phyloP scores from a whole-genome alignment of 1,284 basidiomycete genomes.

The Microbotryum violaceum region DNA sequence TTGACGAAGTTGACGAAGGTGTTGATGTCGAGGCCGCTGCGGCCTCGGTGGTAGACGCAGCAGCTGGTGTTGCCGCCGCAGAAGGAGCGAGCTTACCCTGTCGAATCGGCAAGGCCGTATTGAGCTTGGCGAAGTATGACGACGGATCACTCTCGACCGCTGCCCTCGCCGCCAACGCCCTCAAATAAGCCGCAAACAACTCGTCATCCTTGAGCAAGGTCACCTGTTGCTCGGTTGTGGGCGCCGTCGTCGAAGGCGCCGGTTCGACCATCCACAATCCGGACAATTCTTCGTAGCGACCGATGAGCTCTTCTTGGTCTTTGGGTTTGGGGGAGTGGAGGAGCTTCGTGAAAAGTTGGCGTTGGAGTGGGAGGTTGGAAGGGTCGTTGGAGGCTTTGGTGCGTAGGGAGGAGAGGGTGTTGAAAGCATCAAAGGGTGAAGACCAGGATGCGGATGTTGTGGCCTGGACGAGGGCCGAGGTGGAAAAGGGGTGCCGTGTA shows the following conservation, averaged over 20 bases:
- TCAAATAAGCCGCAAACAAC: conserved; percentile 19
- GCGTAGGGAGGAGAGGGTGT: no score
- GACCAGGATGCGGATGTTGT: no score
- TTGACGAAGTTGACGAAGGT: not conserved
- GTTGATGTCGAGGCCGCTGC: not conserved
- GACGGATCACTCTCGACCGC: not conserved
- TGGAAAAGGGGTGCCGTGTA: no score
- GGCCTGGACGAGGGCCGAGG: no score
- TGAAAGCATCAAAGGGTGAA: no score
- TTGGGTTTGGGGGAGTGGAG: not conserved
- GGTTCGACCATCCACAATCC: conserved; percentile 6
- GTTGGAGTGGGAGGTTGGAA: not conserved
- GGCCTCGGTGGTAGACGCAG: not conserved
- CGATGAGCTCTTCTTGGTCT: conserved; percentile 4
- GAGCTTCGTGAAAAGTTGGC: conserved; percentile 1
- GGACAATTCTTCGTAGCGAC: conserved; percentile 16
- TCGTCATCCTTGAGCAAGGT: conserved; percentile 13
- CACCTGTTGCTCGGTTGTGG: not conserved
- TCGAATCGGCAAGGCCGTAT: conserved; percentile 5
- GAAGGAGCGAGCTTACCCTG: conserved; percentile 8
- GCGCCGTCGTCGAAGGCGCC: not conserved
- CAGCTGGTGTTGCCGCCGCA: not conserved
- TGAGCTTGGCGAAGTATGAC: conserved; percentile 17
- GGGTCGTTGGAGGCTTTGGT: not conserved
- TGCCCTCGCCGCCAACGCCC: conserved; percentile 15